Evolutionary conservation across 2,329 filamentous ascomycete genomes (phyloP), one percentile per base, ranked within the genome.

Genomic region (Colletotrichum viniferum): DNA sequence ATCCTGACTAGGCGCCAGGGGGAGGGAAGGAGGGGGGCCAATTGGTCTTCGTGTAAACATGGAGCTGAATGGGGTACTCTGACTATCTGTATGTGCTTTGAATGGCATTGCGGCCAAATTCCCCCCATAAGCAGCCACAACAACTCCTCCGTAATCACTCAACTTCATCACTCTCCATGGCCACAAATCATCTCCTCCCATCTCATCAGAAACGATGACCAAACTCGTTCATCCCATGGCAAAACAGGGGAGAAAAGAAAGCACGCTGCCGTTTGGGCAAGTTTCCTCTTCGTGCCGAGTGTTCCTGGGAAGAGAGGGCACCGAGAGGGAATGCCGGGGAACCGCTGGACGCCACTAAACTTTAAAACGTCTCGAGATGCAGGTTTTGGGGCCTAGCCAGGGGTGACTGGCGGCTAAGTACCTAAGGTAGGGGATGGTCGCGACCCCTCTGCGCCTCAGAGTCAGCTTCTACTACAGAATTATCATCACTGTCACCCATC

Each of bases 351-450:
- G 72, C 69, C 62, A 36, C 60, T 21, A 68, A 72, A 72, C 38
- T 72, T 48, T 72, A 75, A 72, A 72, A 72, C 73, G 73, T 72
- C 69, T 75, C 38, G 69, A 74, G 69, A 64, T 56, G 55, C 34
- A 38, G 66, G 13, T 73, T 30, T 60, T 52, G 43, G 30, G 55
- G 58, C 52, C 32, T 52, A 1, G 43, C 10, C 43, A 52, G 43
- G 43, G 43, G 43, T 48, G 43, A 10, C 4, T 48, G 43, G 43
- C 43, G 43, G 43, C 26, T 62, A 34, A 5, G 9, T 61, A 18
- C 26, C 26, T 26, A 10, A 9, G 56, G 26, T 9, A 55, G 4
- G 8, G 38, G 18, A 48, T 21, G 38, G 38, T 48, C 38, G 18
- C 38, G 38, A 48, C 38, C 38, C 38, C 8, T 6, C 38, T n/a